Conservation (phyloP, 2,329 filamentous ascomycete genomes). For the Fusarium sp. region DNA sequence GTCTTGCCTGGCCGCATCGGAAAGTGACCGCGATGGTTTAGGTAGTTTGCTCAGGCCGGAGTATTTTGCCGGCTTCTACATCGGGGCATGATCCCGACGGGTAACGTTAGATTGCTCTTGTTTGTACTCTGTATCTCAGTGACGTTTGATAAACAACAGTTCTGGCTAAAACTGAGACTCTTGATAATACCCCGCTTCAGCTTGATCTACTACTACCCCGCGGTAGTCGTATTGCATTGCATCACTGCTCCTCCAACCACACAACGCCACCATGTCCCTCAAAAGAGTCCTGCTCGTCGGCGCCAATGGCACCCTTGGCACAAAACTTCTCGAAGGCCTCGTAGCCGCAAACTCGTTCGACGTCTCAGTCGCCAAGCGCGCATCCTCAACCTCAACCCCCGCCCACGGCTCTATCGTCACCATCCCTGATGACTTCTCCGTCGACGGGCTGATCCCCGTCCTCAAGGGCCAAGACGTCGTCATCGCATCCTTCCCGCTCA, state of each 20-base stretch:
- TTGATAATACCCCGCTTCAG: slow-evolving; percentile 22
- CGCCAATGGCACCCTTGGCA: slow-evolving; percentile 55
- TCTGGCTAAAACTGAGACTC: neutral
- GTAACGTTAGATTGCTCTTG: neutral
- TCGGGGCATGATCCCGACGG: slow-evolving; percentile 23
- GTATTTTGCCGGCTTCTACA: slow-evolving; percentile 15
- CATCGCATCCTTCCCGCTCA: slow-evolving; percentile 53
- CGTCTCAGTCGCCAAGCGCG: slow-evolving; percentile 66
- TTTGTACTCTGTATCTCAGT: neutral
- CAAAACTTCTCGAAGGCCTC: slow-evolving; percentile 52
- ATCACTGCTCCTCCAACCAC: neutral
- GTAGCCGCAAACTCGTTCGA: slow-evolving; percentile 55
- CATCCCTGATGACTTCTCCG: slow-evolving; percentile 46
- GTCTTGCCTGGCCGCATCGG: neutral
- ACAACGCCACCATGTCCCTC: slow-evolving; percentile 37
- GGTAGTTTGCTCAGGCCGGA: slow-evolving; percentile 10
- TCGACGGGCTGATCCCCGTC: slow-evolving; percentile 56
- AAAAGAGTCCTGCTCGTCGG: slow-evolving; percentile 51
- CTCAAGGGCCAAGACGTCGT: slow-evolving; percentile 69
- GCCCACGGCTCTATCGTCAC: slow-evolving; percentile 40
- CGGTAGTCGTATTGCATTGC: slow-evolving; percentile 14
- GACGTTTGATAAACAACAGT: neutral
- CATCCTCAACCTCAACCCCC: slow-evolving; percentile 46
- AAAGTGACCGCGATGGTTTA: slow-evolving; percentile 12
- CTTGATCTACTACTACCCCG: slow-evolving; percentile 21